Conservation (phyloP, 2,329 filamentous ascomycete genomes). For the Ophiostoma piceae region DNA sequence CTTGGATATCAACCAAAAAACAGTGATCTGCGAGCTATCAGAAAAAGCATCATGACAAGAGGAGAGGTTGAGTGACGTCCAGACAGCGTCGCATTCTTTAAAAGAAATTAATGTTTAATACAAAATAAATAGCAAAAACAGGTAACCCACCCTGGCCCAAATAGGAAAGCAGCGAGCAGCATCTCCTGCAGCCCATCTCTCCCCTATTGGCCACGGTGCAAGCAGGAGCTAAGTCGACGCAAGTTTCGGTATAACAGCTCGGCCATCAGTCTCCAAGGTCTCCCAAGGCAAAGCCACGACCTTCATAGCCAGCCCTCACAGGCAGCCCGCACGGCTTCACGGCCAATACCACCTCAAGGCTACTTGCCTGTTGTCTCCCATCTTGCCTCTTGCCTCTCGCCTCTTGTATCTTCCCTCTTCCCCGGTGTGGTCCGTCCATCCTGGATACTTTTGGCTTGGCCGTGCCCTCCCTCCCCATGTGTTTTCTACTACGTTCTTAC, state of each 20-base stretch:
- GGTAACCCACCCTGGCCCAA: constrained; percentile 16
- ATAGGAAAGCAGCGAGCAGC: constrained; percentile 14
- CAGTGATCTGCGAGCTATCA: neutral
- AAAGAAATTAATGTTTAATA: neutral
- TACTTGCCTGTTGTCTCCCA: neutral
- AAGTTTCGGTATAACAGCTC: constrained; percentile 25
- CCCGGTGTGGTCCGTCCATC: neutral
- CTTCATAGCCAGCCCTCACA: neutral
- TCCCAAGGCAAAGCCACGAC: neutral
- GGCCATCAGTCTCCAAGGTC: constrained; percentile 18
- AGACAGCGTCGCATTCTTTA: neutral
- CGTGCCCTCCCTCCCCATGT: neutral
- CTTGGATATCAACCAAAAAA: neutral
- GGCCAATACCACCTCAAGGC: neutral
- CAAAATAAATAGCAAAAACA: neutral
- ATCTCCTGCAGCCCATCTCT: neutral
- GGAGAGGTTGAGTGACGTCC: neutral
- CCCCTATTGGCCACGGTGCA: constrained; percentile 20
- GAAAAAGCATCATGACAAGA: neutral
- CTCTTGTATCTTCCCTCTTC: neutral
- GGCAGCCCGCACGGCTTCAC: neutral
- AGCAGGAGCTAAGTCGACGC: constrained; percentile 23
- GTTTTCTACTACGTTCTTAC: neutral
- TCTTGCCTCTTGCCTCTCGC: neutral
- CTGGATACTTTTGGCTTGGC: neutral